Evolutionary conservation across 495 filamentous ascomycete genomes (phyloP).

Genomic region (Penicillium angulare): DNA sequence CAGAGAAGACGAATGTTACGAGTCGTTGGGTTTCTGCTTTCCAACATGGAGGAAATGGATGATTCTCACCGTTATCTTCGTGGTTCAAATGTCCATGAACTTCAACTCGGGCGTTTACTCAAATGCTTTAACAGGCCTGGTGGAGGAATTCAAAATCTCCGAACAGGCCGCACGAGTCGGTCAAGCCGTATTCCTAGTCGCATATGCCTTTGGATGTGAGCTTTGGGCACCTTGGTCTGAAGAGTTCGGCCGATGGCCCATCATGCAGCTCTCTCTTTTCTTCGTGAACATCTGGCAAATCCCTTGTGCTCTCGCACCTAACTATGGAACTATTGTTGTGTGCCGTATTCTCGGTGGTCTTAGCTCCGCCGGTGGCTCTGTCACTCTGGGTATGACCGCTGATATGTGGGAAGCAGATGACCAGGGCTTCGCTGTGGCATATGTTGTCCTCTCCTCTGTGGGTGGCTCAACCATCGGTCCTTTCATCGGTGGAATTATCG

Average conservation of each 20-base stretch:
- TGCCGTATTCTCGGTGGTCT: constrained; percentile 68
- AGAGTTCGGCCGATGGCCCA: constrained; percentile 71
- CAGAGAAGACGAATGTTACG: constrained; percentile 60
- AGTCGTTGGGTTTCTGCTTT: constrained; percentile 63
- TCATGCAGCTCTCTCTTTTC: constrained; percentile 67
- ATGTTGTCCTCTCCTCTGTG: constrained; percentile 72
- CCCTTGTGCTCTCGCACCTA: constrained; percentile 67
- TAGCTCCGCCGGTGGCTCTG: constrained; percentile 72
- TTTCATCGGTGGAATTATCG: constrained; percentile 75
- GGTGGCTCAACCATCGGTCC: constrained; percentile 75
- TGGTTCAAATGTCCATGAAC: constrained; percentile 82
- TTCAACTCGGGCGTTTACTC: constrained; percentile 76
- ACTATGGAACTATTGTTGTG: constrained; percentile 64
- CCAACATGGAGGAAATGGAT: constrained; percentile 71
- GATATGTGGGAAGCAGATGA: constrained; percentile 74
- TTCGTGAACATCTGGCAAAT: constrained; percentile 76
- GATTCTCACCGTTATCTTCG: constrained; percentile 70
- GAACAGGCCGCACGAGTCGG: constrained; percentile 63
- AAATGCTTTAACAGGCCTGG: constrained; percentile 60
- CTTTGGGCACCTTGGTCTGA: constrained; percentile 83
- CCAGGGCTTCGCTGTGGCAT: constrained; percentile 67
- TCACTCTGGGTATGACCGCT: constrained; percentile 80
- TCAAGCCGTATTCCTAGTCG: constrained; percentile 67
- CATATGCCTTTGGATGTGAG: constrained; percentile 78
- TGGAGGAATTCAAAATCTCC: constrained; percentile 61